Percentiles rank a stretch among this genome's conserved stretches.
Conservation (phyloP, 2,329 filamentous ascomycete species). For the Colletotrichum sp. region DNA sequence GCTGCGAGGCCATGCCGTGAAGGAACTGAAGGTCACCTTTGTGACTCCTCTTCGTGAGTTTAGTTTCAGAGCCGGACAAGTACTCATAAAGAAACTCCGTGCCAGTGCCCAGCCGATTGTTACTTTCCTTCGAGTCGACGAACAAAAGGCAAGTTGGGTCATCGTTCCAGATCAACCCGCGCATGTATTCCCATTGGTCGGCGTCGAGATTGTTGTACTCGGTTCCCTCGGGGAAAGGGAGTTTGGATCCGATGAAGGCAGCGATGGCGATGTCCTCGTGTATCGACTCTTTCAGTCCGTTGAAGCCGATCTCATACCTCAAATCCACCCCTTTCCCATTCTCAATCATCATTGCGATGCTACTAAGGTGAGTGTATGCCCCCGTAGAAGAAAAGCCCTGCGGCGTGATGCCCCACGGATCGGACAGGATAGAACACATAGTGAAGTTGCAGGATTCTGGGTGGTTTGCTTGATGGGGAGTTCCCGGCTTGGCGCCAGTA, state of each 20-base stretch:
- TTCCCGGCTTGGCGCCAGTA: background rate
- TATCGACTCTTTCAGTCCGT: background rate
- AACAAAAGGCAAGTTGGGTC: background rate
- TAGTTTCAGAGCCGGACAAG: background rate
- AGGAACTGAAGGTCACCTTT: background rate
- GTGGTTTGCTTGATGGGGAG: background rate
- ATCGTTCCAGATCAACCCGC: background rate
- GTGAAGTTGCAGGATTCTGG: background rate
- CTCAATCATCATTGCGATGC: background rate
- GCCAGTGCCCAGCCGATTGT: background rate
- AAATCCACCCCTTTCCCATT: background rate
- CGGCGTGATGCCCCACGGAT: background rate
- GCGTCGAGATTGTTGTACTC: background rate
- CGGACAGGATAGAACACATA: background rate
- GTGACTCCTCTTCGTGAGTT: background rate
- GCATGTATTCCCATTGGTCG: background rate
- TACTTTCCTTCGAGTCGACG: background rate
- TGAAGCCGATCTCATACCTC: background rate
- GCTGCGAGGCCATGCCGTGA: background rate
- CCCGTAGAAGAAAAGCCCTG: background rate
- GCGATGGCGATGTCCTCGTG: background rate
- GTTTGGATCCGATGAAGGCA: background rate
- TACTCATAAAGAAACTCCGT: background rate
- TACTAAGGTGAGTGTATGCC: background rate
- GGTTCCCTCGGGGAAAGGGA: background rate